These are phyloP conservation scores for Scytalidium sp. DNA, from an alignment of 2,329 filamentous ascomycete species.

Conservation along the genomic window DNA sequence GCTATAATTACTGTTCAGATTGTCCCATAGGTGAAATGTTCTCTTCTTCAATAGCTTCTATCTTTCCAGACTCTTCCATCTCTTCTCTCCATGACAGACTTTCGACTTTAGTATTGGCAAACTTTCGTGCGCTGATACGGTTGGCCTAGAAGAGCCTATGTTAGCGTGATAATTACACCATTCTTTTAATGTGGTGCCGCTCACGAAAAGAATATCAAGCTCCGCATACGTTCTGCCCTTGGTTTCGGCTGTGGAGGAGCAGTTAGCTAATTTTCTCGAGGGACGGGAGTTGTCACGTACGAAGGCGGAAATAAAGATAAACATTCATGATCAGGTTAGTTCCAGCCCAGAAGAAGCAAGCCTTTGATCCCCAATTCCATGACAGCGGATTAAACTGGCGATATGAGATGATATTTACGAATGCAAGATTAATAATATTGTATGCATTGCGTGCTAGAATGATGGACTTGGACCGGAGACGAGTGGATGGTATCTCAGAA, in stretches of 20 bases:
- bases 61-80: neutral
- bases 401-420: conserved; percentile 63
- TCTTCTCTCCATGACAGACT: neutral
- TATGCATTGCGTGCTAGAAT: conserved; percentile 48
- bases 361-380: conserved; percentile 46
- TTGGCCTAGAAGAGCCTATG: neutral
- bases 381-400: conserved; percentile 53
- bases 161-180: neutral
- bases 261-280: conserved; percentile 11
- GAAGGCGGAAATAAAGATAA: conserved; percentile 48
- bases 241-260: conserved; percentile 35
- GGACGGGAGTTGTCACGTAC: neutral
- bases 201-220: conserved; percentile 49
- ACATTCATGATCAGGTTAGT: conserved; percentile 41
- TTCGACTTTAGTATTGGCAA: neutral
- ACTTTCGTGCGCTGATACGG: neutral
- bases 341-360: conserved; percentile 42
- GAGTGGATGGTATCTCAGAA: conserved; percentile 52
- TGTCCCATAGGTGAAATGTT: no score
- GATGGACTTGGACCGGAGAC: conserved; percentile 53
- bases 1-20: no score
- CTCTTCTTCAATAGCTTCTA: no score
- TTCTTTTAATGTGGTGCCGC: neutral
- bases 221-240: conserved; percentile 40
- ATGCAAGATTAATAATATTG: conserved; percentile 61